Evolutionary conservation across 2,329 filamentous ascomycete genomes (phyloP), one percentile per base, ranked within the genome.

Genomic region (Aspergillus pseudotamarii): DNA sequence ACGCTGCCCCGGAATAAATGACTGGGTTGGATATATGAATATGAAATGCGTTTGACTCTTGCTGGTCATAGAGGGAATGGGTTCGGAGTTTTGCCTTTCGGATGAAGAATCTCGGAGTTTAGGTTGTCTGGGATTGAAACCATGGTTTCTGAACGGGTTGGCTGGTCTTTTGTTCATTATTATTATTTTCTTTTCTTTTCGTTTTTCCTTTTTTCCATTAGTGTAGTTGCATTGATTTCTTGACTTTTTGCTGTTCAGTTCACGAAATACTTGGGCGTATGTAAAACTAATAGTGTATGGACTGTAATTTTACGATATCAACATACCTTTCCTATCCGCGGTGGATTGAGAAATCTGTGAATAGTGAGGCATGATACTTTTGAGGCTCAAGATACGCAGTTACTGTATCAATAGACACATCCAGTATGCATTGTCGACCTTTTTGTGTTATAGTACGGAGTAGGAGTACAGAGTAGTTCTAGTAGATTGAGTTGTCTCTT

Each of bases 1-100:
- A 88, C 66, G 83, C 82, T 57, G 82, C 72, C 32, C 81, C 81
- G 16, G 78, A 81, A 61, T 76, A 66, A 69, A 57, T 28, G 23
- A 34, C 38, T 57, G 48, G 57, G 43, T 34, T 46, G 21, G 32
- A 14, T 26, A 45, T 53, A 43, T 41, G 51, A 46, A 26, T 59
- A 51, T 36, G 41, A 45, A 41, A 64, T 55, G 28, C 58, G 30
- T 58, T 62, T 54, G 60, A 65, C 69, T 74, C 69, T 64, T 75
- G 71, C 72, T 74, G 73, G 73, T 64, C 72, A 76, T 74, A 69
- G 70, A 74, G 70, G 59, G 64, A 66, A 59, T 26, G 58, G 63
- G 61, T 66, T 68, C 57, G 71, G 73, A 69, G 70, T 75, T 73
- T 62, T 63, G 50, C 60, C 48, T 32, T 53, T 53, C 26, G 58